These are phyloP conservation scores for Parastagonospora nodorum DNA, from an alignment of 2,329 filamentous ascomycete species.

Conservation along the genomic window DNA sequence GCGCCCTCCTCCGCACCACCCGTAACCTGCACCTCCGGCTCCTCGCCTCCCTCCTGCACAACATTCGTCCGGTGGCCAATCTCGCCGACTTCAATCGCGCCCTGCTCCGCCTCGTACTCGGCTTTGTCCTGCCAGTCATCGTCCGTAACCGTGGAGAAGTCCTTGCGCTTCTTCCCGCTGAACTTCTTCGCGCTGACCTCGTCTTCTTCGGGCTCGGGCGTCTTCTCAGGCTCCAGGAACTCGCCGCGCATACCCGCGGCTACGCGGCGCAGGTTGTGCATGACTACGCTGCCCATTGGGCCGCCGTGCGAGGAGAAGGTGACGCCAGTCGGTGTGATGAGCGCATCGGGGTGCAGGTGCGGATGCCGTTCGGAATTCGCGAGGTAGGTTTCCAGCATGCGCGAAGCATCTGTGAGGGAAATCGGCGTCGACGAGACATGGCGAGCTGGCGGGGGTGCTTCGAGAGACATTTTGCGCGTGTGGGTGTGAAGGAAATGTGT, in stretches of 20 bases:
- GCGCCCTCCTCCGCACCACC: slow-evolving; percentile 26
- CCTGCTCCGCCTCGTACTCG: slow-evolving; percentile 49
- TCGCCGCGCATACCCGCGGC: slow-evolving; percentile 59
- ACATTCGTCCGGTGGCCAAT: slow-evolving; percentile 43
- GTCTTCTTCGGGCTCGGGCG: slow-evolving; percentile 47
- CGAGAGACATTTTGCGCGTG: slow-evolving; percentile 32
- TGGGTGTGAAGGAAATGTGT: not conserved
- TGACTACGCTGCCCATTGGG: slow-evolving; percentile 52
- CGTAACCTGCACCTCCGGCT: slow-evolving; percentile 29
- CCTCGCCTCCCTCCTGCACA: slow-evolving; percentile 35
- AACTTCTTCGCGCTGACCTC: slow-evolving; percentile 6
- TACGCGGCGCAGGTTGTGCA: slow-evolving; percentile 60
- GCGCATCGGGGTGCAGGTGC: slow-evolving; percentile 56
- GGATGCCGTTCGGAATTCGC: slow-evolving; percentile 45
- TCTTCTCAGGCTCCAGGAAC: slow-evolving; percentile 52
- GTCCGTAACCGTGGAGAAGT: slow-evolving; percentile 8
- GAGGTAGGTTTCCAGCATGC: slow-evolving; percentile 49
- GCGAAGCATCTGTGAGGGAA: slow-evolving; percentile 39
- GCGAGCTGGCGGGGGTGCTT: slow-evolving; percentile 45
- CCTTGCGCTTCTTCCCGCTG: slow-evolving; percentile 17
- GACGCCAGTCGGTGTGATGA: slow-evolving; percentile 50
- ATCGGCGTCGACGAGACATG: slow-evolving; percentile 40
- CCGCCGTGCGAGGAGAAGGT: slow-evolving; percentile 51
- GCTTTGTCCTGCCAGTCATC: slow-evolving; percentile 51
- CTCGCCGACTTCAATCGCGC: slow-evolving; percentile 49